Evolutionary conservation across 768 basidiomycete genomes (phyloP), one percentile per base, ranked within the genome.

Genomic region (Serendipita sp.): DNA sequence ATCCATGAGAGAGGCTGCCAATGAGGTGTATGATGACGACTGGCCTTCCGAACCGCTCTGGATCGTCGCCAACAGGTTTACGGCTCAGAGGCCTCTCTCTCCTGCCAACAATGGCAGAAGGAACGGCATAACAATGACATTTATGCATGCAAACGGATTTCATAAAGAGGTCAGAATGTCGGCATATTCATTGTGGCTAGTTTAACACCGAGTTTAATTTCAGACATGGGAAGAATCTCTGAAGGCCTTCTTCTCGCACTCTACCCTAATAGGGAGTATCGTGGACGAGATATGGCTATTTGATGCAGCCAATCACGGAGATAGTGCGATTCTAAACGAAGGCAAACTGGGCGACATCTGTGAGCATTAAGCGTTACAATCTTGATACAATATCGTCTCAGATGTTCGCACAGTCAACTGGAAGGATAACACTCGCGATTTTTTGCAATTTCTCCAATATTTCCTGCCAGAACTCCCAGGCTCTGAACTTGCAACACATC

Each of bases 101-200:
- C 66, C 68, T 8, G 62, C 44, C 15, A 63, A 67, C 4, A 65
- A 62, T 36, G 44, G 27, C 62, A 62, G 64, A 65, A 71, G 69
- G 27, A 73, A 74, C 11, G 82, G 86, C 0, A 62, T 88, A 8
- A 94, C 90, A 0, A 72, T 94, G 62, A 80, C 93, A 66, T 76
- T 88, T 53, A 81, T 82, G 2, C 92, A 94, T 71, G 90, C 89
- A 2, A 94, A 90, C 72, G 91, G 93, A 1, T 86, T 94, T 68
- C 82, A 81, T 53, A 94, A 93, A 72, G 91, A 94, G 83, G 88
- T 83, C 63, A 55, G 23, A 23, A 23, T 23, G 23, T 23, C 23
- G 23, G 23, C 23, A 23, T 23, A 23, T 23, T 23, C 23, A 23
- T 23, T 23, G 23, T 23, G 23, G 23, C 23, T 23, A 23, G 23